Evolutionary conservation across 148 eudicot species (phyloP), one percentile per base, ranked within the genome.

Genomic region (Cornus kousa): DNA sequence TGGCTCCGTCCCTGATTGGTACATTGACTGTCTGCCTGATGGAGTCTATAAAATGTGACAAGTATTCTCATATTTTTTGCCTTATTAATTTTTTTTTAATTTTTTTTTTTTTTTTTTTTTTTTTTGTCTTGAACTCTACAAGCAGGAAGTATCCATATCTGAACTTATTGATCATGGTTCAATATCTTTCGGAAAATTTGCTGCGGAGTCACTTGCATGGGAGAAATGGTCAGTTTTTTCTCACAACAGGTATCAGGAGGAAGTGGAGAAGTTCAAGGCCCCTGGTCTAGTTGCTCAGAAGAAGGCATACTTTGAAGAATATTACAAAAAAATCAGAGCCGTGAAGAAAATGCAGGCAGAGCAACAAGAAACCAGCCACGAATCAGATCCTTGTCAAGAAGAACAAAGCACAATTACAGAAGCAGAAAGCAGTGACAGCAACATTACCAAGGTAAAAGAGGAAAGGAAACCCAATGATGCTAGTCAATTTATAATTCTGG

Each of bases 121-220:
- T 48, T 48, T 48, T 48, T 7, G 53, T 7, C 9, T 48, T 7
- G 5, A 7, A 48, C 9, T 48, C 53, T 48, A 48, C 53, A 48
- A 28, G 69, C 69, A 67, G 33, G 69, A 67, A 67, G 69, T 67
- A 28, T 67, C 33, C 16, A 24, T 23, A 8, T 67, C 69, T 28
- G 35, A 23, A 24, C 69, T 67, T 31, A 9, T 67, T 24, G 35
- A 24, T 67, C 69, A 67, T 24, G 69, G 69, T 67, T 67, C 69
- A 28, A 67, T 67, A 67, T 67, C 69, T 67, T 67, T 67, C 35
- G 69, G 69, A 67, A 67, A 37, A 67, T 67, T 67, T 67, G 69
- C 69, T 67, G 35, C 9, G 69, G 69, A 67, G 69, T 67, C 69
- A 67, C 69, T 67, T 67, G 13, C 69, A 67, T 67, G 69, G 69